These are phyloP conservation scores for Aspergillus sp. DNA, from an alignment of 2,329 filamentous ascomycete genomes.

Conservation along the genomic window DNA sequence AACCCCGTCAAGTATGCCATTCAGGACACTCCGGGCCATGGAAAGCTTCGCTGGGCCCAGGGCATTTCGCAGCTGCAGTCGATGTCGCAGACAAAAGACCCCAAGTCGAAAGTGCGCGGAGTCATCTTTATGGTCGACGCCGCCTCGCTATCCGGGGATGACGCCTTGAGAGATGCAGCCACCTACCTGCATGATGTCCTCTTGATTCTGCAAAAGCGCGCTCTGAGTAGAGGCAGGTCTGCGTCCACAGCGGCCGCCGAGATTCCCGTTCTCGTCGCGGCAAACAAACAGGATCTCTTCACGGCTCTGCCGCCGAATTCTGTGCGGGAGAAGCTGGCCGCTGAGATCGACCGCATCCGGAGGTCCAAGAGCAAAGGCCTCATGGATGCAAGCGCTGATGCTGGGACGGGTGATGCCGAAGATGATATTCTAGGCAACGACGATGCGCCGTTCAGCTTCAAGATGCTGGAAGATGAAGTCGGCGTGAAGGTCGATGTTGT, in stretches of 20 bases:
- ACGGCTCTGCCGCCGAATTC: conserved; percentile 74
- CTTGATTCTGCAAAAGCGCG: conserved; percentile 68
- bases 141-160: conserved; percentile 46
- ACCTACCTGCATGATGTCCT: conserved; percentile 83
- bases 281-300: conserved; percentile 94
- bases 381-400: conserved; percentile 65
- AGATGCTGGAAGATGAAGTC: conserved; percentile 67
- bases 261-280: conserved; percentile 71
- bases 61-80: conserved; percentile 31
- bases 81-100: conserved; percentile 24
- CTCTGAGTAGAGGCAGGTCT: conserved; percentile 44
- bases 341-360: conserved; percentile 70
- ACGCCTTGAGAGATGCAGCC: conserved; percentile 59
- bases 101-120: conserved; percentile 48
- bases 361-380: conserved; percentile 69
- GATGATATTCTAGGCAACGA: conserved; percentile 78
- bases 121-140: conserved; percentile 88
- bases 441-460: conserved; percentile 71
- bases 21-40: conserved; percentile 83
- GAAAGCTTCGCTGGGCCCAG: conserved; percentile 68
- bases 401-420: conserved; percentile 51
- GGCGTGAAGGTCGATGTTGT: conserved; percentile 68
- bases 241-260: conserved; percentile 47
- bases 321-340: conserved; percentile 66
- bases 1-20: conserved; percentile 31